Evolutionary conservation across 73 alveolate species (phyloP).

Genomic region (Effrenium voratum): DNA sequence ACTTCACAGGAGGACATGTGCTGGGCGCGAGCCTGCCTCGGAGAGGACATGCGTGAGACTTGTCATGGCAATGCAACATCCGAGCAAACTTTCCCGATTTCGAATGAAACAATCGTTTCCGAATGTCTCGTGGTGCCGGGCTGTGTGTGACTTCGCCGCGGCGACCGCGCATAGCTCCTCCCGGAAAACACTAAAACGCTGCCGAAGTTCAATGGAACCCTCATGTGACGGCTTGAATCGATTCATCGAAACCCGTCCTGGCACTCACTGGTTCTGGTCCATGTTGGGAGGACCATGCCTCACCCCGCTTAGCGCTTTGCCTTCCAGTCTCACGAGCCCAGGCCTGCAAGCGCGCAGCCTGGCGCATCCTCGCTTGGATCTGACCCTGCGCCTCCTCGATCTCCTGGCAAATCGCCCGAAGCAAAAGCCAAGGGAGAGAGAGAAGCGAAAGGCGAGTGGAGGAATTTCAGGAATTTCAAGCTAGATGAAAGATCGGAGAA

Average conservation of each 20-base stretch:
- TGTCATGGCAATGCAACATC: too few species aligned
- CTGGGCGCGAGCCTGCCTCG: constrained; percentile 57
- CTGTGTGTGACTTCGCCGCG: constrained; percentile 64
- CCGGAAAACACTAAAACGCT: too few species aligned
- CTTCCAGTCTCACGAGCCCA: not conserved
- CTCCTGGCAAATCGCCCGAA: not conserved
- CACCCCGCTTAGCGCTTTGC: not conserved
- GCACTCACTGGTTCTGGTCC: constrained; percentile 51
- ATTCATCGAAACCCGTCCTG: not conserved
- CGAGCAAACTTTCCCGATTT: too few species aligned
- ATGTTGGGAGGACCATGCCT: constrained; percentile 69
- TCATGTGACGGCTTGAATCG: not conserved
- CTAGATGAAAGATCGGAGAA: too few species aligned
- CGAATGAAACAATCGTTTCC: too few species aligned
- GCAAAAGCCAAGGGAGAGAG: not conserved
- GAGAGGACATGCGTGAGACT: too few species aligned
- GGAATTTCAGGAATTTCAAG: too few species aligned
- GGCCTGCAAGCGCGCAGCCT: constrained; percentile 61
- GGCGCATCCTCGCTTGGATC: constrained; percentile 87
- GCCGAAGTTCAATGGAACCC: not conserved
- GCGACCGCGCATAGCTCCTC: constrained; percentile 33
- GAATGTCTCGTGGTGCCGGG: too few species aligned
- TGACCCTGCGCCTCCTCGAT: constrained; percentile 71
- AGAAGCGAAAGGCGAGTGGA: too few species aligned
- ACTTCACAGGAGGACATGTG: constrained; percentile 59